These are phyloP conservation scores for Scleroderma bovista DNA, from an alignment of 768 basidiomycete species.

Conservation along the genomic window DNA sequence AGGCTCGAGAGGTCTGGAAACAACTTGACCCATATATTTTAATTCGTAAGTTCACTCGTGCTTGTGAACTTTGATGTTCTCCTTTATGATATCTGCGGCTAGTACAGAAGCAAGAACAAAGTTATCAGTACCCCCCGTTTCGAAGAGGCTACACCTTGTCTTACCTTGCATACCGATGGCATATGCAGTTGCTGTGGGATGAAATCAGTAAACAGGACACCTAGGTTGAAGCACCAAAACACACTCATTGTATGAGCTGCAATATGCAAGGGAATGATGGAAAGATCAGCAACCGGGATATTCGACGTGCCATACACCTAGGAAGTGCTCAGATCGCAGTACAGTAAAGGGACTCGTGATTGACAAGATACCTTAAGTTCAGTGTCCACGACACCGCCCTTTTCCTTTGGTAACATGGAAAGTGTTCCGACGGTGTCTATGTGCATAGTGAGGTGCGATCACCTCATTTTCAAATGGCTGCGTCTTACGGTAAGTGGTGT, in stretches of 20 bases:
- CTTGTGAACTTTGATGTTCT: too few species aligned
- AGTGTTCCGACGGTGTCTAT: constrained; percentile 33
- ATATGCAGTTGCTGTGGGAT: constrained; percentile 17
- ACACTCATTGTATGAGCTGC: constrained; percentile 31
- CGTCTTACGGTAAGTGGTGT: constrained; percentile 7
- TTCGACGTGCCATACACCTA: constrained; percentile 37
- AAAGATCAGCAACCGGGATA: constrained; percentile 42
- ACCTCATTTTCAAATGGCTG: not conserved
- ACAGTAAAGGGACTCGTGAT: not conserved
- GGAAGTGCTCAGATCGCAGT: not conserved
- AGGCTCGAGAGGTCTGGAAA: too few species aligned
- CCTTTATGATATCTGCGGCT: too few species aligned
- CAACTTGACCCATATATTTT: too few species aligned
- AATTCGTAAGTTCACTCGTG: too few species aligned
- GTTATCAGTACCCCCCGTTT: too few species aligned
- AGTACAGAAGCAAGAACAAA: too few species aligned
- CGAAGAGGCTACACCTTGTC: too few species aligned
- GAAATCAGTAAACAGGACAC: not conserved
- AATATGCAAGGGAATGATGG: constrained; percentile 37
- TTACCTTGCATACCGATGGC: constrained; percentile 26
- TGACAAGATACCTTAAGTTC: constrained; percentile 24
- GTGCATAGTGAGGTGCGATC: not conserved
- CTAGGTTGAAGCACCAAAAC: not conserved
- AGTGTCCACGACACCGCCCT: constrained; percentile 36
- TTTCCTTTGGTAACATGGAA: constrained; percentile 35